Evolutionary conservation across 1,284 basidiomycete species (phyloP).

Genomic region (Cryptococcus hybrid): DNA sequence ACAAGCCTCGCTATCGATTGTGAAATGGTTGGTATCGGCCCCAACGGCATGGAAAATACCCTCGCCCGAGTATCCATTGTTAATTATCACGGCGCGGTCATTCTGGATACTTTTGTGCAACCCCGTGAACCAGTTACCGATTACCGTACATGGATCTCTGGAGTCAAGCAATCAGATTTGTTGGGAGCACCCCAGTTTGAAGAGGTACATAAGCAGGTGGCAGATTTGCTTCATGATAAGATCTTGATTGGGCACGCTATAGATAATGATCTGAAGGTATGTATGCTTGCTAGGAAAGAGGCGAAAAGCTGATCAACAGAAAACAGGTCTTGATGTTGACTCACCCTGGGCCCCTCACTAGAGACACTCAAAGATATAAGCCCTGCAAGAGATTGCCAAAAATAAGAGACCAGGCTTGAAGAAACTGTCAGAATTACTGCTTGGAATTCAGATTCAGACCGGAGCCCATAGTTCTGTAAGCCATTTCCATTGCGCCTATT

Average conservation of each 20-base stretch:
- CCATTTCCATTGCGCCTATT: conserved; percentile 3
- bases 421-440: conserved; percentile 74
- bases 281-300: conserved; percentile 11
- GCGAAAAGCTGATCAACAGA: background rate
- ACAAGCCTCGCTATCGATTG: conserved; percentile 34
- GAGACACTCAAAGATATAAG: conserved; percentile 75
- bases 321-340: conserved; percentile 79
- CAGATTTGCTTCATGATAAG: conserved; percentile 72
- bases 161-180: conserved; percentile 76
- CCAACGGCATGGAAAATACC: conserved; percentile 73
- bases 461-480: conserved; percentile 84
- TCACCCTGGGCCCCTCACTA: conserved; percentile 72
- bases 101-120: conserved; percentile 82
- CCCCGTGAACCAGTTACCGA: conserved; percentile 89
- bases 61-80: conserved; percentile 90
- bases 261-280: conserved; percentile 83
- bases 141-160: conserved; percentile 89
- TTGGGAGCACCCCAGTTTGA: conserved; percentile 74
- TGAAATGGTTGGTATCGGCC: conserved; percentile 93
- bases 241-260: conserved; percentile 94
- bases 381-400: conserved; percentile 57
- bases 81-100: conserved; percentile 79
- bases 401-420: conserved; percentile 70
- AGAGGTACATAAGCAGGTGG: conserved; percentile 76
- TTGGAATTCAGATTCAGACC: conserved; percentile 79